Conservation (phyloP, 2,329 filamentous ascomycete genomes). For the Ciborinia camelliae region DNA sequence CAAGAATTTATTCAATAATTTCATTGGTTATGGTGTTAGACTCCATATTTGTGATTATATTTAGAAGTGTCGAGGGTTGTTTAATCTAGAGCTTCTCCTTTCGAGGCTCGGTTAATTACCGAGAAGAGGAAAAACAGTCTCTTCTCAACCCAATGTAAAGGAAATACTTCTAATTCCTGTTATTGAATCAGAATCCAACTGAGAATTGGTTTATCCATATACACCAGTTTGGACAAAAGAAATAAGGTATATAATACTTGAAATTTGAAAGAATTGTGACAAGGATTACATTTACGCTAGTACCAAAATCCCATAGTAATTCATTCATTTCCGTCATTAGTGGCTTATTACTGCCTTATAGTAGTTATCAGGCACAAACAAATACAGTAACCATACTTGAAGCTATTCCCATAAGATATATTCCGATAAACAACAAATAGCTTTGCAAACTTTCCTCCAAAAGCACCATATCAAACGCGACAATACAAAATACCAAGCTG, state of each 20-base stretch:
- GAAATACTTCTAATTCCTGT: neutral
- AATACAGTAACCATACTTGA: neutral
- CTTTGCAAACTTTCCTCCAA: too few species aligned
- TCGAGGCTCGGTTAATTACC: neutral
- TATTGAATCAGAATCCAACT: neutral
- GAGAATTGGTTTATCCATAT: too few species aligned
- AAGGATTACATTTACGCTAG: neutral
- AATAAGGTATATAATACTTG: neutral
- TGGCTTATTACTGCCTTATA: neutral
- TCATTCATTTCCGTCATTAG: too few species aligned
- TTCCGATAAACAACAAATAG: fast-evolving
- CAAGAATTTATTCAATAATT: neutral
- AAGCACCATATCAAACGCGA: too few species aligned
- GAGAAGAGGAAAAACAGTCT: neutral
- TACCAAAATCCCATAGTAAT: neutral
- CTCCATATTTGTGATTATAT: neutral
- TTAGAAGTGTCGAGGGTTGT: neutral
- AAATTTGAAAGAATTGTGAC: neutral
- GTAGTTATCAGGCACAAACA: neutral
- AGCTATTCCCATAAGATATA: neutral
- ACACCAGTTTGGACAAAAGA: neutral
- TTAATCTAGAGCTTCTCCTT: neutral
- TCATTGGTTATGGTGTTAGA: neutral
- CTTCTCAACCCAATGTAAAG: neutral
- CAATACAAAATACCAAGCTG: neutral